These are phyloP conservation scores for Phytophthora pluvialis DNA, from an alignment of 352 stramenopile species.

Conservation along the genomic window DNA sequence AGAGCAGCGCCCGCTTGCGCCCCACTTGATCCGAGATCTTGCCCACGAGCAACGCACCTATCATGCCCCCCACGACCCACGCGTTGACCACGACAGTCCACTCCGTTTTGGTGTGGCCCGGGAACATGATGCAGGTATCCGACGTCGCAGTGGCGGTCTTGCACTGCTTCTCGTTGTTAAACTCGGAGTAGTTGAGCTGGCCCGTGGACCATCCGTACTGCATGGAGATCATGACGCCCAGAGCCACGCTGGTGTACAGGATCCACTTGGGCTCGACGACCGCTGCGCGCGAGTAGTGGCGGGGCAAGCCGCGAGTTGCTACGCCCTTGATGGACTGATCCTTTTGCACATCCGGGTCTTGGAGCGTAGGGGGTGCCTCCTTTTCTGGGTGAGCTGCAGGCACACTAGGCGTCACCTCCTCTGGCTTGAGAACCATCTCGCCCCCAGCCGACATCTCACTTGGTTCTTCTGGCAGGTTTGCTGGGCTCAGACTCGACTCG, in stretches of 20 bases:
- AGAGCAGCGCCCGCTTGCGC: conserved; percentile 39
- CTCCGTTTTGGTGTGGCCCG: conserved; percentile 36
- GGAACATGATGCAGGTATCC: conserved; percentile 46
- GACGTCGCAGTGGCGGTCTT: conserved; percentile 16
- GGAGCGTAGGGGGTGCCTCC: background rate
- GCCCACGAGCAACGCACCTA: background rate
- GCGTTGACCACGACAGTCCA: conserved; percentile 52
- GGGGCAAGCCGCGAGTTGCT: conserved; percentile 25
- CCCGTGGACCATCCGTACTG: conserved; percentile 52
- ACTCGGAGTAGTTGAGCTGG: conserved; percentile 44
- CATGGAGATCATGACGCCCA: conserved; percentile 29
- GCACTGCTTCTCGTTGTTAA: conserved; percentile 35
- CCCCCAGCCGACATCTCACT: conserved; percentile 19
- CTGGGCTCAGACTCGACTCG: background rate
- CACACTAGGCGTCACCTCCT: conserved; percentile 21
- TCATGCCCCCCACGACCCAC: conserved; percentile 32
- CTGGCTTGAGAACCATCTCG: conserved; percentile 14
- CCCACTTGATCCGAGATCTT: conserved; percentile 38
- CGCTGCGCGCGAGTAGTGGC: conserved; percentile 22
- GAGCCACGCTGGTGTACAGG: conserved; percentile 34
- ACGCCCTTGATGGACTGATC: conserved; percentile 18
- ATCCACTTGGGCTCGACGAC: conserved; percentile 39
- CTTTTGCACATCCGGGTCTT: conserved; percentile 7
- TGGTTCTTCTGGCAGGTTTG: background rate
- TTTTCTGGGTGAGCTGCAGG: background rate